Conservation (phyloP, 2,329 filamentous ascomycete species). For the Fusarium staphyleae region DNA sequence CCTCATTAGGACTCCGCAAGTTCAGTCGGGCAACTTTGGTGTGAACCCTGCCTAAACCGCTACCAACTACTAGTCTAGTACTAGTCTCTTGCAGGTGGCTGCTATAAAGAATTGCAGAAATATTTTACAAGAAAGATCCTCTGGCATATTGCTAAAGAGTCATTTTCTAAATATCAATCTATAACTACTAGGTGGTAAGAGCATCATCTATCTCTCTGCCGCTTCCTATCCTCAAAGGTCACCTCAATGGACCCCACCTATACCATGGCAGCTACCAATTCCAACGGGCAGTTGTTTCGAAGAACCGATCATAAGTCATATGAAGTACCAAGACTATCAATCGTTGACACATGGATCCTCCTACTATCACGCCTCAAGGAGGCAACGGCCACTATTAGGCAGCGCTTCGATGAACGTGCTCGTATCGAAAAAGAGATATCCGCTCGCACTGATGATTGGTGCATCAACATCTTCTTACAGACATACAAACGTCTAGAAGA, state of each 20-base stretch:
- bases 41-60: background rate
- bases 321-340: conserved; percentile 7
- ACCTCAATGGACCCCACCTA: conserved; percentile 6
- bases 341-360: conserved; percentile 13
- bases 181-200: background rate
- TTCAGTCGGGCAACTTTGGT: background rate
- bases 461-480: conserved; percentile 11
- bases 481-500: conserved; percentile 9
- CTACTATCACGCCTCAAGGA: conserved; percentile 8
- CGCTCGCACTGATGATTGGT: conserved; percentile 18
- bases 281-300: conserved; percentile 5
- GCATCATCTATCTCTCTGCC: background rate
- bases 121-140: no score
- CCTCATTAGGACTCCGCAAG: background rate
- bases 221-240: background rate
- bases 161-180: no score
- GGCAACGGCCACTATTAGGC: conserved; percentile 12
- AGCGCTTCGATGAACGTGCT: conserved; percentile 19
- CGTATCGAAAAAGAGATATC: conserved; percentile 19
- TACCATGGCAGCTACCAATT: background rate
- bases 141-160: no score
- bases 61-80: conserved; percentile 1
- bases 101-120: conserved; percentile 4
- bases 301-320: background rate
- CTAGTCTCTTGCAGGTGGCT: background rate